A percentile compares a stretch with the other conserved stretches of the same genome.
These are phyloP conservation scores for Penicillium alfredii DNA, from an alignment of 495 filamentous ascomycete species.

Conservation along the genomic window DNA sequence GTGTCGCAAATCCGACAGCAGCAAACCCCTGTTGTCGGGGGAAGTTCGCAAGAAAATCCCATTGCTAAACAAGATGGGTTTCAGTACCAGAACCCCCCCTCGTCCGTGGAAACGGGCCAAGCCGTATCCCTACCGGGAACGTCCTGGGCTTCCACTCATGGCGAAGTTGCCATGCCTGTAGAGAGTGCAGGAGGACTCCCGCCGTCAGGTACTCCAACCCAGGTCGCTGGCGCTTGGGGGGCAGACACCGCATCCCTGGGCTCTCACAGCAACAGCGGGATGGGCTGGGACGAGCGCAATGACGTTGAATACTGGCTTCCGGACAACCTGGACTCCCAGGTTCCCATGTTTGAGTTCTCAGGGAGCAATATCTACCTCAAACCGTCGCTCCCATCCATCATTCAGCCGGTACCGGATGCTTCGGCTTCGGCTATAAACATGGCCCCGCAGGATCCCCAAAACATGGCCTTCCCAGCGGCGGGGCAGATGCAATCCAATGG, in stretches of 20 bases:
- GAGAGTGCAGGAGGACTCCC: constrained; percentile 17
- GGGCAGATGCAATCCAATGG: constrained; percentile 16
- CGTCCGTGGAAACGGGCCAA: constrained; percentile 15
- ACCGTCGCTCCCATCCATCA: constrained; percentile 36
- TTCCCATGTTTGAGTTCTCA: constrained; percentile 34
- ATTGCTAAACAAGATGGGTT: constrained; percentile 15
- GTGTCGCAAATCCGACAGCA: constrained; percentile 40
- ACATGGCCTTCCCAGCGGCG: constrained; percentile 18
- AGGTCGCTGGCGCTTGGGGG: constrained; percentile 19
- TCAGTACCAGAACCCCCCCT: constrained; percentile 17
- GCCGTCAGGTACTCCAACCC: constrained; percentile 11
- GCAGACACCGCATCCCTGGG: constrained; percentile 20
- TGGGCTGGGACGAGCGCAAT: constrained; percentile 29
- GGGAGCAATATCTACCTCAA: constrained; percentile 37
- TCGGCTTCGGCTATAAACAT: constrained; percentile 16
- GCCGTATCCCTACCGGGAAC: constrained; percentile 17
- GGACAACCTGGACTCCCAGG: constrained; percentile 30
- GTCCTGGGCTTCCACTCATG: constrained; percentile 17
- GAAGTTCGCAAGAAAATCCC: constrained; percentile 9
- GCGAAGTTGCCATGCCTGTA: constrained; percentile 19
- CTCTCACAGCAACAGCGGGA: constrained; percentile 16
- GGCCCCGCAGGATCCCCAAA: constrained; percentile 13
- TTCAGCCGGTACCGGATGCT: constrained; percentile 24
- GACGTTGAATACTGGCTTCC: constrained; percentile 41
- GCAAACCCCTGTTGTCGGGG: constrained; percentile 22